A percentile compares a stretch with the other conserved stretches of the same genome.
phyloP scores from a whole-genome alignment of 2,329 filamentous ascomycete species.

The Arthrobotrys pseudoclavata region DNA sequence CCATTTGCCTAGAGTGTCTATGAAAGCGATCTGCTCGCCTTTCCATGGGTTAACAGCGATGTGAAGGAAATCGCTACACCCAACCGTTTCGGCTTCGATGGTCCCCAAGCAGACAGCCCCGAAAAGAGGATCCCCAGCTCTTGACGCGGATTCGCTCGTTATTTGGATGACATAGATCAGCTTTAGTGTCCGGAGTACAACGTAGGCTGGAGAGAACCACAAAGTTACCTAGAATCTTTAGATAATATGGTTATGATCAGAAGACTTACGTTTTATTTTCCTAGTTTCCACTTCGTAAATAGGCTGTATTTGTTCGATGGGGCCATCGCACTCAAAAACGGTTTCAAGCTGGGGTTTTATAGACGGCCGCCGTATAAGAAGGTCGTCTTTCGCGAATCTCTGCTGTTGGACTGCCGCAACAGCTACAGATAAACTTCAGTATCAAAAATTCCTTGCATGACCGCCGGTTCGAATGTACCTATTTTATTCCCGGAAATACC shows the following conservation, averaged over 20 bases:
- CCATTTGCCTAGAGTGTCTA: constrained; percentile 38
- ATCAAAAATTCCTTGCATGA: background rate
- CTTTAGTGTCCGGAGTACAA: constrained; percentile 39
- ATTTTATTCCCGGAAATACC: constrained; percentile 31
- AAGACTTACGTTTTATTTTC: constrained; percentile 34
- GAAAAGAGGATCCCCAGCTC: constrained; percentile 6
- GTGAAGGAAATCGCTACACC: constrained; percentile 37
- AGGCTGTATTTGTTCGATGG: constrained; percentile 49
- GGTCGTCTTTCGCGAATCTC: constrained; percentile 3
- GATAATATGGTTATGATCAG: background rate
- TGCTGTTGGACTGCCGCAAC: constrained; percentile 28
- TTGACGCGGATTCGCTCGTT: constrained; percentile 6
- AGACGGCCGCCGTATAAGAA: constrained; percentile 33
- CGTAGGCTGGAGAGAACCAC: constrained; percentile 16
- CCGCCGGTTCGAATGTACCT: constrained; percentile 12
- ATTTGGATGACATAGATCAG: constrained; percentile 37
- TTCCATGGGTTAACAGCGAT: constrained; percentile 43
- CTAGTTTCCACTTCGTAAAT: constrained; percentile 27
- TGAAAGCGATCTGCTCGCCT: constrained; percentile 34
- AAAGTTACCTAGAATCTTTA: constrained; percentile 1
- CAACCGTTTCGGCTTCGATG: constrained; percentile 18
- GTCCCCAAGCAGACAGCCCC: constrained; percentile 27
- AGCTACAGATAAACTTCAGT: constrained; percentile 18
- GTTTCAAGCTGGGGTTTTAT: constrained; percentile 34
- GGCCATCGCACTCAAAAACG: constrained; percentile 35